phyloP scores from a whole-genome alignment of 345 rosid genomes.

The Brassica carinata region DNA sequence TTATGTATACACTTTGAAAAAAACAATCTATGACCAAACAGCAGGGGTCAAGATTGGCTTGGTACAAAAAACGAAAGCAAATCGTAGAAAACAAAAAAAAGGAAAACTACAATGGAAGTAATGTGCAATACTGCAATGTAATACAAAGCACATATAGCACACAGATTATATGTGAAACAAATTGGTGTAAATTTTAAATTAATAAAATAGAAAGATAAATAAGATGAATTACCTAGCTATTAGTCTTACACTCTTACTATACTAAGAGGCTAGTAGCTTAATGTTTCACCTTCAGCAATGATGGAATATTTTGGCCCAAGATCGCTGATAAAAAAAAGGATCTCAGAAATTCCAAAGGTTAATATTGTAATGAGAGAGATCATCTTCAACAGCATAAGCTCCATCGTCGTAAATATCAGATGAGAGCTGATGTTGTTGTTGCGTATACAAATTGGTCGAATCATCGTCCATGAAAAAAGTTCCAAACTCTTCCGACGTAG shows the following conservation, averaged over 20 bases:
- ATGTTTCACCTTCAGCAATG: neutral
- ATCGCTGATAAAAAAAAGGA: conserved; percentile 20
- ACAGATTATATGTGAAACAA: neutral
- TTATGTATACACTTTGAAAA: neutral
- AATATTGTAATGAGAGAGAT: conserved; percentile 31
- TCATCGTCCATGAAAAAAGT: conserved; percentile 24
- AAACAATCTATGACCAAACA: conserved; percentile 14
- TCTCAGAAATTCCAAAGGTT: conserved; percentile 45
- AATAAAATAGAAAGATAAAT: neutral
- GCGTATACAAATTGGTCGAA: neutral
- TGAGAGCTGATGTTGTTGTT: conserved; percentile 26
- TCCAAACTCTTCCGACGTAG: conserved; percentile 20
- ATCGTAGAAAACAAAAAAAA: neutral
- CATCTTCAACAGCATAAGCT: conserved; percentile 30
- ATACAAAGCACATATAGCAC: neutral
- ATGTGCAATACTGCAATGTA: neutral
- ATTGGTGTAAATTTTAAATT: neutral
- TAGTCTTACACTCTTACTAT: neutral
- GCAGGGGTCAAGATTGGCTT: conserved; percentile 22
- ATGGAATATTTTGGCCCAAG: conserved; percentile 18
- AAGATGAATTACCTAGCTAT: conserved; percentile 13
- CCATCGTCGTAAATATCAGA: conserved; percentile 43
- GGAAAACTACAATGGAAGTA: neutral
- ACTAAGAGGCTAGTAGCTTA: conserved; percentile 6
- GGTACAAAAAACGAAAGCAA: conserved; percentile 10